Conservation (phyloP, 306 rosid genomes). For the Inga oerstediana region DNA sequence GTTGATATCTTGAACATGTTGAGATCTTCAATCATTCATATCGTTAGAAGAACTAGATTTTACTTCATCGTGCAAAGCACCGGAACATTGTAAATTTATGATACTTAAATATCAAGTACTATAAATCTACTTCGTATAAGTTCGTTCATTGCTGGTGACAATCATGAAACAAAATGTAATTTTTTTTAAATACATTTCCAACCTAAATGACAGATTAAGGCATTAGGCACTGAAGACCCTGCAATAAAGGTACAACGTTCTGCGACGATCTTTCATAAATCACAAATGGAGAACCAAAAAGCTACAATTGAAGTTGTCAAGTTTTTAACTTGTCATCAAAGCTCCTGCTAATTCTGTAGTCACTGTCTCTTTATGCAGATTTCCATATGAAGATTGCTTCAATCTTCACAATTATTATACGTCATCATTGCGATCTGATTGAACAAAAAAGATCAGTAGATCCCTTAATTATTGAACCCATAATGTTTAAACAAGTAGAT, state of each 20-base stretch:
- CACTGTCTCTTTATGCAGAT: constrained; percentile 55
- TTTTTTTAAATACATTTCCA: background rate
- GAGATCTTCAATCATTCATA: background rate
- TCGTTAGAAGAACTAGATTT: no score
- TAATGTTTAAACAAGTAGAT: constrained; percentile 7
- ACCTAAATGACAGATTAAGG: background rate
- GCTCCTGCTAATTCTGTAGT: constrained; percentile 39
- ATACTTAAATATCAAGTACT: no score
- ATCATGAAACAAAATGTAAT: background rate
- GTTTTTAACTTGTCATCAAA: constrained; percentile 18
- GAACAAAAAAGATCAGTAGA: constrained; percentile 51
- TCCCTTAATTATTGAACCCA: constrained; percentile 32
- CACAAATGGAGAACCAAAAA: constrained; percentile 21
- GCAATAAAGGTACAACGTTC: background rate
- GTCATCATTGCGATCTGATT: constrained; percentile 86
- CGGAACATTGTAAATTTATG: no score
- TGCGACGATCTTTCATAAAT: constrained; percentile 25
- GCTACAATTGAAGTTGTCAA: constrained; percentile 21
- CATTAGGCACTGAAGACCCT: background rate
- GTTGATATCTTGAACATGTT: background rate
- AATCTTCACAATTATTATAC: constrained; percentile 66
- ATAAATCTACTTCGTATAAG: no score
- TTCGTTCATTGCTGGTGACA: background rate
- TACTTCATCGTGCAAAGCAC: no score
- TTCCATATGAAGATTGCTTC: constrained; percentile 51